Conservation (phyloP, 2,329 filamentous ascomycete genomes). For the Fusarium duplospermum region DNA sequence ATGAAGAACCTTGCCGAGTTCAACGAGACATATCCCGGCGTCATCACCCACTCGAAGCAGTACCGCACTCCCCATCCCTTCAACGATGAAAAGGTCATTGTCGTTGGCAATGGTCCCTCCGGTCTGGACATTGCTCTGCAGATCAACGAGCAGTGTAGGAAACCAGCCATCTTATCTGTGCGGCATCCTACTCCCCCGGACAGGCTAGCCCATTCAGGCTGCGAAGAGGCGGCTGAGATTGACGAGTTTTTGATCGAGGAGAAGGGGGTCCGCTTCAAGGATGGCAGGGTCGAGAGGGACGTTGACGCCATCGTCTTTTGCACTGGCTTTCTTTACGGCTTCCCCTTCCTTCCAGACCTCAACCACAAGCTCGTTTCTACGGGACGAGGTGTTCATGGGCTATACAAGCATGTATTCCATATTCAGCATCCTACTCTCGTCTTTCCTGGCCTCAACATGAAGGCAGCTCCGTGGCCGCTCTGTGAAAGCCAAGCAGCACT, state of each 20-base stretch:
- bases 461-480: conserved; percentile 88
- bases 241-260: conserved; percentile 64
- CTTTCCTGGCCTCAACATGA: conserved; percentile 81
- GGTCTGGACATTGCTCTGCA: conserved; percentile 86
- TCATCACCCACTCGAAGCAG: conserved; percentile 81
- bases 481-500: conserved; percentile 83
- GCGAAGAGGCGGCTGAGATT: conserved; percentile 68
- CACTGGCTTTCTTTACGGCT: conserved; percentile 89
- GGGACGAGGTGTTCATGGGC: conserved; percentile 75
- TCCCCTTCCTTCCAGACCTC: conserved; percentile 73
- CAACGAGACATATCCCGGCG: conserved; percentile 66
- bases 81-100: conserved; percentile 76
- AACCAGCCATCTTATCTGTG: conserved; percentile 74
- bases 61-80: conserved; percentile 77
- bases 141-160: conserved; percentile 70
- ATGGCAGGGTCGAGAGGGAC: conserved; percentile 72
- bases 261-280: conserved; percentile 73
- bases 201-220: conserved; percentile 57
- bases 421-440: conserved; percentile 80
- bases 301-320: conserved; percentile 87
- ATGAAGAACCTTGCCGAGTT: conserved; percentile 71
- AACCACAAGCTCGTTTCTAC: conserved; percentile 69
- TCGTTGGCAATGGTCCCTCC: conserved; percentile 87
- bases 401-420: conserved; percentile 85
- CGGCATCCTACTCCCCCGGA: conserved; percentile 61